phyloP scores from a whole-genome alignment of 2,329 filamentous ascomycete genomes.

The Onygenales sp. region DNA sequence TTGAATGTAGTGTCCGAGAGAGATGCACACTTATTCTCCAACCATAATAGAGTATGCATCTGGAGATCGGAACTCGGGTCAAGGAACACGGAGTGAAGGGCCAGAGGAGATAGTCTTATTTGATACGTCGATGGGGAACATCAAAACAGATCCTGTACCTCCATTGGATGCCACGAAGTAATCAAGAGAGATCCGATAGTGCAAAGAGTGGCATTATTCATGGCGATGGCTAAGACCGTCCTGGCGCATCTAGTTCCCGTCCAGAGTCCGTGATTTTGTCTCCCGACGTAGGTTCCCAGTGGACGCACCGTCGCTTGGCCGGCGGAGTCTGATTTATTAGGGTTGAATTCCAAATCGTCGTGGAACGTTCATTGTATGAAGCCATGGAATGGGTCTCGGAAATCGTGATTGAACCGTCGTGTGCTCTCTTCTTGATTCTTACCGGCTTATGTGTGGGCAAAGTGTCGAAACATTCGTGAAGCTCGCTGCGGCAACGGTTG shows the following conservation, averaged over 20 bases:
- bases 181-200: conserved; percentile 40
- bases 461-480: conserved; percentile 37
- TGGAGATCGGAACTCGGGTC: conserved; percentile 32
- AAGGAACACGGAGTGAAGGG: conserved; percentile 50
- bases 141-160: conserved; percentile 31
- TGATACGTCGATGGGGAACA: conserved; percentile 37
- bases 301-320: conserved; percentile 18
- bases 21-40: conserved; percentile 42
- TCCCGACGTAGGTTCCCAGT: conserved; percentile 40
- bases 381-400: conserved; percentile 29
- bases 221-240: conserved; percentile 43
- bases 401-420: neutral
- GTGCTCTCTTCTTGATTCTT: neutral
- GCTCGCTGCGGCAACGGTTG: conserved; percentile 37
- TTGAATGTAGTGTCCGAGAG: conserved; percentile 49
- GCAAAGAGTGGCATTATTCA: conserved; percentile 35
- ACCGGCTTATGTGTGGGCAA: conserved; percentile 18
- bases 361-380: conserved; percentile 27
- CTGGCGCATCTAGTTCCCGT: conserved; percentile 40
- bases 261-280: conserved; percentile 42
- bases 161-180: conserved; percentile 54
- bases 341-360: too few relatives aligned
- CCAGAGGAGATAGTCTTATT: conserved; percentile 32
- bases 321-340: too few relatives aligned
- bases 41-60: conserved; percentile 44